Conservation (phyloP, 257 asterid species). For the Leonotis leonurus region DNA sequence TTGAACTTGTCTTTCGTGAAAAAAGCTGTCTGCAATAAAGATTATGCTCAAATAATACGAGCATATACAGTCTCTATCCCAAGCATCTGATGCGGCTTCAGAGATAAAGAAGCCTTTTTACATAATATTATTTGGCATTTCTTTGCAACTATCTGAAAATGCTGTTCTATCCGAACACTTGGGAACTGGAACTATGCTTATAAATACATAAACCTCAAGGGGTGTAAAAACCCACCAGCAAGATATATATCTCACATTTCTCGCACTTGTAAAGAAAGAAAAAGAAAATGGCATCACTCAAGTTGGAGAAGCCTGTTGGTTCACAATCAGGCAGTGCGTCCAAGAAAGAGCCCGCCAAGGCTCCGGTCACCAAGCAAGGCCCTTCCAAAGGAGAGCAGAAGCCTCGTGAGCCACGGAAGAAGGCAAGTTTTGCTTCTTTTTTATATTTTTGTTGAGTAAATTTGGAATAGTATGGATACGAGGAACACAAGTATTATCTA, state of each 20-base stretch:
- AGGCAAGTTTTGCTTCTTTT: conserved; percentile 21
- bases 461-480: not conserved
- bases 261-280: not conserved
- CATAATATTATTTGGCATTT: conserved; percentile 16
- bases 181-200: conserved; percentile 19
- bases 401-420: conserved; percentile 45
- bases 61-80: conserved; percentile 13
- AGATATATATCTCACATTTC: not conserved
- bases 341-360: conserved; percentile 35
- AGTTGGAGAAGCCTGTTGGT: conserved; percentile 36
- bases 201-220: conserved; percentile 10
- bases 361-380: conserved; percentile 27
- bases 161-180: conserved; percentile 17
- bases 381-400: conserved; percentile 31
- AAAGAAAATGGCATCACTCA: conserved; percentile 37
- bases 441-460: not conserved
- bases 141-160: conserved; percentile 9
- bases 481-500: too few species aligned
- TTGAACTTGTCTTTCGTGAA: not conserved
- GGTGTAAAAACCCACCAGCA: not conserved
- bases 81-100: conserved; percentile 34
- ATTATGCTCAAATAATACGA: conserved; percentile 19
- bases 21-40: not conserved
- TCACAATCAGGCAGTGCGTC: conserved; percentile 18
- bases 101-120: conserved; percentile 4